Evolutionary conservation across 768 basidiomycete species (phyloP).

Genomic region (Rhodotorula babjevae): DNA sequence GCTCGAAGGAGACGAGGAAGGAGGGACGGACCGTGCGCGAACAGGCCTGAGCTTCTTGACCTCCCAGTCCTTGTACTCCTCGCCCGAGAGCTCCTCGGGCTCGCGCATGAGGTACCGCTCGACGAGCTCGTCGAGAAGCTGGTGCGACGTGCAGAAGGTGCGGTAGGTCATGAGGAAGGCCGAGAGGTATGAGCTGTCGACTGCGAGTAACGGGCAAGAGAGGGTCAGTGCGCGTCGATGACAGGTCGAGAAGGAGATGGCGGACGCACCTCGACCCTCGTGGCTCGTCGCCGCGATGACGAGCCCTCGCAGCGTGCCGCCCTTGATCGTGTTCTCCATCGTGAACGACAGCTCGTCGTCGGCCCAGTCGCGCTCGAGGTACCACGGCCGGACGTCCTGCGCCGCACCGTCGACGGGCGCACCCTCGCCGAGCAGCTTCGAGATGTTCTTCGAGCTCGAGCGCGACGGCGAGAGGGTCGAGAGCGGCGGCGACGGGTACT

Average conservation of each 20-base stretch:
- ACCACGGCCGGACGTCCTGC: slow-evolving; percentile 60
- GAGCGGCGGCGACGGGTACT: not conserved
- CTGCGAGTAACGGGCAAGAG: slow-evolving; percentile 44
- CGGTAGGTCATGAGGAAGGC: slow-evolving; percentile 96
- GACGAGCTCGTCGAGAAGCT: slow-evolving; percentile 74
- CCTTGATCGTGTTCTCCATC: slow-evolving; percentile 74
- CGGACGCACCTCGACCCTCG: slow-evolving; percentile 67
- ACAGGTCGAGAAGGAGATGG: not conserved
- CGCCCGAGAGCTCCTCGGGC: slow-evolving; percentile 55
- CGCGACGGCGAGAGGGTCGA: slow-evolving; percentile 23
- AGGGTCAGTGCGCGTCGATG: slow-evolving; percentile 43
- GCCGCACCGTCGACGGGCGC: slow-evolving; percentile 2
- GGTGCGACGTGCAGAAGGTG: slow-evolving; percentile 78
- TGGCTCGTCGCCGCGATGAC: slow-evolving; percentile 88
- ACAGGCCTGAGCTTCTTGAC: slow-evolving; percentile 81
- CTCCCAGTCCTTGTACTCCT: slow-evolving; percentile 72
- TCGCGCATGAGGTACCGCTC: slow-evolving; percentile 72
- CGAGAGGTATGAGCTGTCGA: slow-evolving; percentile 63
- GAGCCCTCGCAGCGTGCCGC: slow-evolving; percentile 77
- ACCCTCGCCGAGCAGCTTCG: slow-evolving; percentile 61
- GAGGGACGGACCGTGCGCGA: slow-evolving; percentile 65
- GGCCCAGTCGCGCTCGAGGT: slow-evolving; percentile 72
- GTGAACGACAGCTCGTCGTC: slow-evolving; percentile 78
- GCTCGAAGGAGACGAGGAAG: not conserved
- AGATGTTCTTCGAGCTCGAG: slow-evolving; percentile 53